These are phyloP conservation scores for Arabidopsis suecica DNA, from an alignment of 345 rosid genomes.

Conservation along the genomic window DNA sequence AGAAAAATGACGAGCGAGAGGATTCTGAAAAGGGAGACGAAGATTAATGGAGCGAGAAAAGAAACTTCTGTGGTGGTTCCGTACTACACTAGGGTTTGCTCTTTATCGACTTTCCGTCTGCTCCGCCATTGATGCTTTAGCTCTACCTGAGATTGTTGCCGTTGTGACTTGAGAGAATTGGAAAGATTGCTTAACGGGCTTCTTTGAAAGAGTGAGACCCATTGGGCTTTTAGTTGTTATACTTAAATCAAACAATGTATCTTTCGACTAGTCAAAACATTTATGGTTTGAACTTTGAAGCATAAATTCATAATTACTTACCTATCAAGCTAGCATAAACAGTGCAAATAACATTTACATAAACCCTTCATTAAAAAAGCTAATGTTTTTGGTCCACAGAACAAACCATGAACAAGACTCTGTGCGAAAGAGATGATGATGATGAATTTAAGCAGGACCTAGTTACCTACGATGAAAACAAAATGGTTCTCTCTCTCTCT, in stretches of 20 bases:
- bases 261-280: too few species aligned
- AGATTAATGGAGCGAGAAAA: background rate
- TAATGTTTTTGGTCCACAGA: slow-evolving; percentile 18
- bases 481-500: background rate
- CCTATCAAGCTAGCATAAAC: slow-evolving; percentile 10
- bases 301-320: background rate
- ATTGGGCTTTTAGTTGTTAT: background rate
- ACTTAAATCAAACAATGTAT: background rate
- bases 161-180: background rate
- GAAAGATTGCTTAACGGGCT: background rate
- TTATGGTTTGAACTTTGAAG: too few species aligned
- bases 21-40: background rate
- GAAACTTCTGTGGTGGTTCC: background rate
- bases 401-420: background rate
- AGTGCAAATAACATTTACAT: background rate
- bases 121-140: background rate
- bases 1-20: background rate
- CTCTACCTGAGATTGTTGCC: background rate
- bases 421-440: background rate
- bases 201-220: background rate
- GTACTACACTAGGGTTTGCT: background rate
- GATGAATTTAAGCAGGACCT: background rate
- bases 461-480: background rate
- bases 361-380: background rate
- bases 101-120: background rate